Percentiles rank a stretch among this genome's conserved stretches.
These are phyloP conservation scores for Quercus cerris DNA, from an alignment of 306 rosid species.

Conservation along the genomic window DNA sequence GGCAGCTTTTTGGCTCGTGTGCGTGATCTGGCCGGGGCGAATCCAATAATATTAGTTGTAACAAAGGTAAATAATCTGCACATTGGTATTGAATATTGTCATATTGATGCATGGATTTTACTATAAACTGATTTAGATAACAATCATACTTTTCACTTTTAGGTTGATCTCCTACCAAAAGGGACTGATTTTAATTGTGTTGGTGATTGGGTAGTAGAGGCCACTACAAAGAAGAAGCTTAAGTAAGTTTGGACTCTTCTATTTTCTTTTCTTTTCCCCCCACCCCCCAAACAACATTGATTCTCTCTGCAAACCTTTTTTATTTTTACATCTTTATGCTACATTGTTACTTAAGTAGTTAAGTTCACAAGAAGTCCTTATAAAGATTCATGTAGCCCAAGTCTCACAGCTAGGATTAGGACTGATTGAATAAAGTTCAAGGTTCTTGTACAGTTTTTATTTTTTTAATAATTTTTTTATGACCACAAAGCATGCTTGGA, in stretches of 20 bases:
- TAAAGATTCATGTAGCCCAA: no score
- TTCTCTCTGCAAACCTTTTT: not conserved
- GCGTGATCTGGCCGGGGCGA: slow-evolving; percentile 93
- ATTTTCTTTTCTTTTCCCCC: slow-evolving; percentile 3
- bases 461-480: not conserved
- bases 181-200: slow-evolving; percentile 88
- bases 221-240: slow-evolving; percentile 72
- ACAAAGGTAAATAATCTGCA: slow-evolving; percentile 62
- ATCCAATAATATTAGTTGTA: slow-evolving; percentile 86
- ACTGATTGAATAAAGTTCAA: no score
- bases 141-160: slow-evolving; percentile 20
- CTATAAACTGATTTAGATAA: not conserved
- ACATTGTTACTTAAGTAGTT: not conserved
- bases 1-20: slow-evolving; percentile 91
- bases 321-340: not conserved
- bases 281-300: not conserved
- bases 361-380: not conserved
- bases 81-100: not conserved
- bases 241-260: slow-evolving; percentile 47
- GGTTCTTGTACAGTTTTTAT: not conserved
- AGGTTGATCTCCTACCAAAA: slow-evolving; percentile 92
- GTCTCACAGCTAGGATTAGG: no score
- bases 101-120: not conserved
- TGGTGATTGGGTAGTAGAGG: slow-evolving; percentile 98
- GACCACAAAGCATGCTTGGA: not conserved